A percentile compares a stretch with the other conserved stretches of the same genome.
phyloP scores from a whole-genome alignment of 345 rosid species.

The Litchi chinensis region DNA sequence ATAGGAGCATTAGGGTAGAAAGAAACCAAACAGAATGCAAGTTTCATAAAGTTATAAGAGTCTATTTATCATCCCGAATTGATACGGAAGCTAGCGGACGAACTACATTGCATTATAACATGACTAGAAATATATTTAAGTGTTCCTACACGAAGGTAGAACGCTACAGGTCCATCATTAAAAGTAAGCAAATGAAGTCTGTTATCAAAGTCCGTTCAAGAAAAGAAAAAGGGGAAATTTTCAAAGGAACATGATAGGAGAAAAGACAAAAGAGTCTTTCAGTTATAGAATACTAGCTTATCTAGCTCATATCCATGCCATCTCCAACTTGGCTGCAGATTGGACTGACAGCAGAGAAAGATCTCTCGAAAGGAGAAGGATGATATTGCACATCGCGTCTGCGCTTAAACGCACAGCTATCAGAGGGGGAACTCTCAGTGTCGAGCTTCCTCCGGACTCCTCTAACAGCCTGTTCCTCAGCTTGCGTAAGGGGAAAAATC shows the following conservation, averaged over 20 bases:
- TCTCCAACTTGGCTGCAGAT: conserved; percentile 96
- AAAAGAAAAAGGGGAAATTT: conserved; percentile 28
- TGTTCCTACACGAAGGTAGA: conserved; percentile 61
- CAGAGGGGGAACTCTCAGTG: conserved; percentile 67
- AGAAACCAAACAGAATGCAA: conserved; percentile 26
- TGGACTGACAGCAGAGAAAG: conserved; percentile 82
- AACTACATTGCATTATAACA: conserved; percentile 49
- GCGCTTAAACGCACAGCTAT: conserved; percentile 83
- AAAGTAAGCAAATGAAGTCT: conserved; percentile 50
- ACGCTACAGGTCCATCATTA: conserved; percentile 42
- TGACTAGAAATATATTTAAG: conserved; percentile 39
- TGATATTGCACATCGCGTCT: conserved; percentile 71
- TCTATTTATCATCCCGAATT: conserved; percentile 20
- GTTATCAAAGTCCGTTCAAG: conserved; percentile 47
- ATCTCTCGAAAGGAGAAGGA: conserved; percentile 94
- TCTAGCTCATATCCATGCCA: conserved; percentile 94
- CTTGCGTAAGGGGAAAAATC: conserved; percentile 71
- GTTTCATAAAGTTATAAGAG: conserved; percentile 21
- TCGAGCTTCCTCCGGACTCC: conserved; percentile 98
- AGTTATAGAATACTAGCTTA: conserved; percentile 32
- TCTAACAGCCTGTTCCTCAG: conserved; percentile 91
- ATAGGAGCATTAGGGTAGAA: conserved; percentile 15
- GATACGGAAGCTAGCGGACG: conserved; percentile 32
- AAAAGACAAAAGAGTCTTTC: conserved; percentile 31
- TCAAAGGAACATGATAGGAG: conserved; percentile 34